Conservation (phyloP, 345 rosid genomes). For the Citropsis articulata region DNA sequence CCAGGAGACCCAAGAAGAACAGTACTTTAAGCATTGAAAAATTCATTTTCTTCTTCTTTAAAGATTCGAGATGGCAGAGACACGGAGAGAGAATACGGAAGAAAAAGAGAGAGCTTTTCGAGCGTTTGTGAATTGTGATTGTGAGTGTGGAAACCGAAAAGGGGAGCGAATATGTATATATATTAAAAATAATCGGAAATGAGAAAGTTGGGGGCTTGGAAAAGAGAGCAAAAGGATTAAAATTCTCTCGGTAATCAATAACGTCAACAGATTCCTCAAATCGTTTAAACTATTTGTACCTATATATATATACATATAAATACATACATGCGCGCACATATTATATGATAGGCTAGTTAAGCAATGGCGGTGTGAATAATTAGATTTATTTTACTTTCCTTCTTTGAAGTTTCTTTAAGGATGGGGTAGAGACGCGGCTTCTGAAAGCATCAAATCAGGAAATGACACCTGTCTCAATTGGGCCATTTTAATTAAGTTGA, state of each 20-base stretch:
- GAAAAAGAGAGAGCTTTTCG: background rate
- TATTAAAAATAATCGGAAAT: no score
- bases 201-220: no score
- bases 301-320: background rate
- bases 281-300: background rate
- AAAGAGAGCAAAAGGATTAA: no score
- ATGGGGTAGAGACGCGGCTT: background rate
- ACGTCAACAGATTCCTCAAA: conserved; percentile 14
- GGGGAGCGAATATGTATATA: conserved; percentile 10
- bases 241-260: background rate
- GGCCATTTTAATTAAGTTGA: conserved; percentile 4
- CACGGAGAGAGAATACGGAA: background rate
- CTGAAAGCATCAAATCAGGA: background rate
- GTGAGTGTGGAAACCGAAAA: conserved; percentile 12
- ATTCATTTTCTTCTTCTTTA: conserved; percentile 37
- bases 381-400: background rate
- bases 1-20: conserved; percentile 61
- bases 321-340: background rate
- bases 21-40: conserved; percentile 43
- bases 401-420: conserved; percentile 22
- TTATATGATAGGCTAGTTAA: background rate
- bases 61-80: background rate
- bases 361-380: conserved; percentile 12
- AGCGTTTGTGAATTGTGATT: background rate
- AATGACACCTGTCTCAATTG: background rate